Evolutionary conservation across 768 basidiomycete genomes (phyloP), one percentile per base, ranked within the genome.

Genomic region (Termitomyces sp.): DNA sequence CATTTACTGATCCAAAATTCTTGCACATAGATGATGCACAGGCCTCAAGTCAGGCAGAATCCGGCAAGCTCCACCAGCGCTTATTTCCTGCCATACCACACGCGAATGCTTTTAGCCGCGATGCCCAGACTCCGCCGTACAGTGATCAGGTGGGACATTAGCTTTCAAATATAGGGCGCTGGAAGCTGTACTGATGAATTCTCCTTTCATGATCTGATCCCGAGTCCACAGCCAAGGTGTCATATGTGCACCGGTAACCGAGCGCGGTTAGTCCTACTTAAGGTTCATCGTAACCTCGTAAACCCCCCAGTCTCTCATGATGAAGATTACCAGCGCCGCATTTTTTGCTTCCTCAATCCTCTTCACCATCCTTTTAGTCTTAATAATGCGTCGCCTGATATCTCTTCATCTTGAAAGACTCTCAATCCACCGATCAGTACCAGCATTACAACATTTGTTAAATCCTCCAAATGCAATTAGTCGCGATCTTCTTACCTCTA

Each of bases 401-500:
- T 18, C 7, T 6, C 53, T 22, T 38, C 52, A 42, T 39, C 28
- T 20, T n/a, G 22, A 16, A 22, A n/a, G n/a, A 15, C 38, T 40
- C 8, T 44, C 16, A 7, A 48, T 61, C 2, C 61, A 58, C 35
- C 50, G 22, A 2, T 56, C 60, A 0, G 48, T 59, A 3, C 7
- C 48, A 15, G 45, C 57, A 12, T 13, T 69, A 9, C 40, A 57
- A 0, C 13, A 11, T 4, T 15, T 65, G 11, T 59, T 71, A 0
- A 57, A 48, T 46, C 70, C 69, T 6, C 63, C 61, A 4, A 46
- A 57, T n/a, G 38, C 53, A 15, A 59, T 57, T 16, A 22, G 36
- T 12, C 20, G 22, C 11, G 62, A 67, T 2, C 67, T 74, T 18
- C 67, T 80, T 2, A 32, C 32, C 3, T 70, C 74, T 12, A 73